Evolutionary conservation across 768 basidiomycete species (phyloP).

Genomic region (Hygrophoropsis aurantiaca): DNA sequence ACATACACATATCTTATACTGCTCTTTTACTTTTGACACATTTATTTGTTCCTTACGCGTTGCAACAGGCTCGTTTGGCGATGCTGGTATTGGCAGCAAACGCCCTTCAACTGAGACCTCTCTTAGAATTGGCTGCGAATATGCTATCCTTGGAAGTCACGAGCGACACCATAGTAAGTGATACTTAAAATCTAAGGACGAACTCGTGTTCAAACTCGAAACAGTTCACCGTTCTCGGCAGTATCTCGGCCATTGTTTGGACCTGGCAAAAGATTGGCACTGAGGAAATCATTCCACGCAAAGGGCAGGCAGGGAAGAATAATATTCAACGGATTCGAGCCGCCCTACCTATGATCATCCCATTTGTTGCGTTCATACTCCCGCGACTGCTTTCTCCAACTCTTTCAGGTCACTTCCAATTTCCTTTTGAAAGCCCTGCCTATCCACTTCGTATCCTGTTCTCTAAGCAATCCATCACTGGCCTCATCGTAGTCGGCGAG

Average conservation of each 20-base stretch:
- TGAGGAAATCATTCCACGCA: neutral
- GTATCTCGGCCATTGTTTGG: slow-evolving; percentile 14
- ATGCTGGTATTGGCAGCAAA: slow-evolving; percentile 23
- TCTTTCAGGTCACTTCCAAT: slow-evolving; percentile 51
- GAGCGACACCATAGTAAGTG: slow-evolving; percentile 21
- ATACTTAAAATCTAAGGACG: neutral
- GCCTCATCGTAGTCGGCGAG: slow-evolving; percentile 82
- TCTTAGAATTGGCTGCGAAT: slow-evolving; percentile 12
- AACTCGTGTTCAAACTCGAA: no score
- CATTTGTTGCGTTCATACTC: slow-evolving; percentile 36
- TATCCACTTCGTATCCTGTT: slow-evolving; percentile 67
- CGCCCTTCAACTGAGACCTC: slow-evolving; percentile 23
- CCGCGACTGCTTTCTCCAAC: slow-evolving; percentile 51
- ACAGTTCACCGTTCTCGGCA: slow-evolving; percentile 25
- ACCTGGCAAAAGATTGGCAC: slow-evolving; percentile 1
- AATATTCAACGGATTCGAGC: slow-evolving; percentile 2
- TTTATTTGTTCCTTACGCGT: no score
- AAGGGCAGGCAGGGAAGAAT: neutral
- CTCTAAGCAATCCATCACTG: slow-evolving; percentile 70
- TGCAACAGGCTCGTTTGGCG: slow-evolving; percentile 19
- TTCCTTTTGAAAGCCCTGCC: slow-evolving; percentile 50
- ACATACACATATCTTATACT: neutral
- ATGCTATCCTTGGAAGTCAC: slow-evolving; percentile 18
- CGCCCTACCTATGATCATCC: slow-evolving; percentile 30
- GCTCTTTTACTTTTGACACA: neutral